Base-by-base conservation (phyloP, 2,329 filamentous ascomycete species). In the Microascus cirrosus region DNA sequence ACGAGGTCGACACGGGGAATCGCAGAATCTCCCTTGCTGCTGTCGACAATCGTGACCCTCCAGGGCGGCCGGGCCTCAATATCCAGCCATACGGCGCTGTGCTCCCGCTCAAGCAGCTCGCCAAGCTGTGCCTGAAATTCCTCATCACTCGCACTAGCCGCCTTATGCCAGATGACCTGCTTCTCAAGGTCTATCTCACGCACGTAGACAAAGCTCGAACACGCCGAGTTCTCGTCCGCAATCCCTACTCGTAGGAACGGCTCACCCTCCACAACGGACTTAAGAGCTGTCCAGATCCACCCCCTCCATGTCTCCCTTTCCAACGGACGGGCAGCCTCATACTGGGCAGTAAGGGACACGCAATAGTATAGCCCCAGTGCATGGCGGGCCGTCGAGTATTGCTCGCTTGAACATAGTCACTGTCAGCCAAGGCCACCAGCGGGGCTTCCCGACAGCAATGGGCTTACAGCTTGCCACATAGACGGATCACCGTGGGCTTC, bases 241-340 rank as follows among this genome's bases (percentile, higher is more conserved):
- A 83, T 77, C 12, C 76, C 78, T 35, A 77, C 74, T 15, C 75
- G 72, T 51, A 83, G 70, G 59, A 74, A 71, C 2, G 75, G 71
- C 57, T 81, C 74, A n/a, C 66, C 66, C 15, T 69, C 62, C 15
- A 80, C 64, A 22, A 81, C 65, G 11, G 65, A 59, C 3, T 66
- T 67, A 10, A 80, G 59, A 0, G 77, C 77, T 6, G 64, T 56
- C 56, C 72, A 66, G 18, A 80, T 59, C 18, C 52, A 58, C 22
- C 58, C 18, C 24, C 22, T 34, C 56, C 56, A 58, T 13, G 20
- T 18, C 22, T 57, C 28, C 36, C 32, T 22, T 12, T 18, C 22
- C 45, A 57, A 18, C 13, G 53, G 18, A 5, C 39, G 48, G 2
- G 53, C 63, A 53, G 60, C 64, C 58, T 56, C 60, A 61, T 81